Evolutionary conservation across 108 stramenopile genomes (phyloP).

Genomic region (Skeletonema tropicum): DNA sequence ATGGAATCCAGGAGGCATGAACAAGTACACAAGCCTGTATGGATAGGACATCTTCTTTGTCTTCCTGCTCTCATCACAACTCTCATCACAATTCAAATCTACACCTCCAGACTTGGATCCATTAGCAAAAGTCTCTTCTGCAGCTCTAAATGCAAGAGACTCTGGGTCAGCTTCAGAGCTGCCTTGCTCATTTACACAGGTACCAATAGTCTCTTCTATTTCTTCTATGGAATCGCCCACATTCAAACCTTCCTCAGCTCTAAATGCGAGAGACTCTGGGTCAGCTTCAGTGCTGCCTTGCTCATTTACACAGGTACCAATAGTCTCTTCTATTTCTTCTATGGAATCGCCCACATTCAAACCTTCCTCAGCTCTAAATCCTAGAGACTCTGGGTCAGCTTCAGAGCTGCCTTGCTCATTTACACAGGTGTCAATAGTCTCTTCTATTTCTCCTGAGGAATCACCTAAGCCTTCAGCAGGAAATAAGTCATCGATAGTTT

Average conservation of each 20-base stretch:
- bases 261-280: background rate
- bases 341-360: background rate
- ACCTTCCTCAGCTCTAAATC: background rate
- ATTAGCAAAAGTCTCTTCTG: background rate
- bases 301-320: background rate
- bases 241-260: background rate
- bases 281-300: background rate
- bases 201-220: background rate
- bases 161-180: background rate
- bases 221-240: no score
- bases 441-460: background rate
- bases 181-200: background rate
- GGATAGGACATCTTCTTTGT: constrained; percentile 17
- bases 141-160: background rate
- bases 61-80: background rate
- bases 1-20: constrained; percentile 48
- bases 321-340: background rate
- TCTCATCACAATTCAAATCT: background rate
- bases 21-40: constrained; percentile 30
- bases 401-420: background rate
- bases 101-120: background rate
- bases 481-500: constrained; percentile 1
- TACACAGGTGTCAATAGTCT: no score
- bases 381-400: background rate
- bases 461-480: background rate